Base-by-base conservation (phyloP, 2,329 filamentous ascomycete genomes). In the Chrysoporthe puriensis region DNA sequence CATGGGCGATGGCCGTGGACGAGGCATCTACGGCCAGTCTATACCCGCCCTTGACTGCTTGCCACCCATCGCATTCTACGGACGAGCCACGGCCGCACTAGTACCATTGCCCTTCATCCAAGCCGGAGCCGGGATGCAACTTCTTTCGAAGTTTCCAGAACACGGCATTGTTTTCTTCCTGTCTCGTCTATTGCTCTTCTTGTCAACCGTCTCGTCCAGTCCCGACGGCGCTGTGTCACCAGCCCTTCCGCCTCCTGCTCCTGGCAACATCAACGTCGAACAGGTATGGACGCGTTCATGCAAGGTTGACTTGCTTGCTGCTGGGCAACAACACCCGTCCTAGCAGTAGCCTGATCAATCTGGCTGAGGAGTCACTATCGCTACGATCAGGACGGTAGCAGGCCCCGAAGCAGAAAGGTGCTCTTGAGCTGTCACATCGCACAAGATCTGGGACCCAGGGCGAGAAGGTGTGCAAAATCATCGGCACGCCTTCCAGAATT, bases 391-490 rank as follows among this genome's bases (percentile, higher is more conserved):
- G 54, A 63, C 50, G 62, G 66, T 63, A 57, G 42, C 46, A 14
- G 62, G 46, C 48, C 66, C 52, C 64, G 66, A 70, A 66, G 68
- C 40, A 70, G 66, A 26, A 66, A 72, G 70, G 72, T 74, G 72
- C 72, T 75, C 76, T 75, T 79, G 78, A 83, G 76, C 73, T 78
- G 79, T 84, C 82, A 83, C 80, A 80, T 84, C 75, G 73, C 77
- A 85, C 83, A 82, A 83, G 82, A 85, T 85, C 82, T 82, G 73
- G 69, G 77, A 76, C 75, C 73, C 74, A 75, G 76, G 73, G 73
- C 74, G 68, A 66, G 70, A 72, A 73, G 70, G 74, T 72, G 73
- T 74, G 73, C 72, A 63, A 73, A 71, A 69, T 71, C 70, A 75
- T 74, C 76, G 73, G 74, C 76, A 74, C 75, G 71, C 73, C 16